phyloP scores from a whole-genome alignment of 345 rosid genomes.

The Durio zibethinus region DNA sequence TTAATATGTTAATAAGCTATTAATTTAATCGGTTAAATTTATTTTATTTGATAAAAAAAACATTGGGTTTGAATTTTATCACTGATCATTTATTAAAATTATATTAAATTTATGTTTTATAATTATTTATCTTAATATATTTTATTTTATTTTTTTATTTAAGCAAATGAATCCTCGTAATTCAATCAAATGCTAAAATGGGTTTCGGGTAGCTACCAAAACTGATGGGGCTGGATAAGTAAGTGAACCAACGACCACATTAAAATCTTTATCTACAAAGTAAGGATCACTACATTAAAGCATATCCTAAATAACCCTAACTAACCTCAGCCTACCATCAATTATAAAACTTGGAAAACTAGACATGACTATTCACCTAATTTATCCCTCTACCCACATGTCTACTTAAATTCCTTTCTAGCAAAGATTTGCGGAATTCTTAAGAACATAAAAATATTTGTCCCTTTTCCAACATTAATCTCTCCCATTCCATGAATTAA shows the following conservation, averaged over 20 bases:
- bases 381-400: slow-evolving; percentile 4
- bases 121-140: too few species aligned
- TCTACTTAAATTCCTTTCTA: neutral
- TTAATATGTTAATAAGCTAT: too few species aligned
- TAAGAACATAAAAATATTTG: neutral
- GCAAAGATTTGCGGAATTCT: neutral
- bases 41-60: too few species aligned
- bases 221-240: neutral
- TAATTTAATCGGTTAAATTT: too few species aligned
- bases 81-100: too few species aligned
- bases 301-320: slow-evolving; percentile 8
- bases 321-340: slow-evolving; percentile 5
- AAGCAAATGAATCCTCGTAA: neutral
- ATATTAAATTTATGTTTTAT: too few species aligned
- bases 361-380: slow-evolving; percentile 6
- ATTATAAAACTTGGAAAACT: neutral
- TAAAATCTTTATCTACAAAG: neutral
- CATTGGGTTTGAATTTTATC: too few species aligned
- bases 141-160: too few species aligned
- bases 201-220: neutral
- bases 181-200: neutral
- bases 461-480: neutral
- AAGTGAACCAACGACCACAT: neutral
- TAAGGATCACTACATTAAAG: neutral
- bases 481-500: neutral